Evolutionary conservation across 805 yeast species (phyloP).

Genomic region (Candida manassasensis): DNA sequence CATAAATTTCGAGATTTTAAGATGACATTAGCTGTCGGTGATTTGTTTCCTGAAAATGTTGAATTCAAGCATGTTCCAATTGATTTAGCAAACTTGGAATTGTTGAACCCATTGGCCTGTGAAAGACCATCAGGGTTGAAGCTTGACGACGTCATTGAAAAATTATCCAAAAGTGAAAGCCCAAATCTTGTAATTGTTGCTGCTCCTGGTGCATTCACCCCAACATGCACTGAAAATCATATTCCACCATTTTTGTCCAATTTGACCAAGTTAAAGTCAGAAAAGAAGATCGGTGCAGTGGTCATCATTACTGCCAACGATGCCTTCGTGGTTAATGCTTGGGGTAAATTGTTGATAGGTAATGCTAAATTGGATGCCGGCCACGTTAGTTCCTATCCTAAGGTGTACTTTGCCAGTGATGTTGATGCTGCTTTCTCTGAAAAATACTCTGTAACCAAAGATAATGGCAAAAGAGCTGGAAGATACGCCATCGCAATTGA

Average conservation of each 20-base stretch:
- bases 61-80: slow-evolving; percentile 37
- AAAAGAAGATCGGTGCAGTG: slow-evolving; percentile 26
- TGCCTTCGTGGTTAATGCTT: slow-evolving; percentile 40
- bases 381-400: slow-evolving; percentile 17
- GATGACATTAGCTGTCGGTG: slow-evolving; percentile 16
- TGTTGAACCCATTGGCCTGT: slow-evolving; percentile 30
- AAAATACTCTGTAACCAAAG: slow-evolving; percentile 28
- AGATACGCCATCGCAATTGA: slow-evolving; percentile 36
- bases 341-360: slow-evolving; percentile 39
- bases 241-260: slow-evolving; percentile 34
- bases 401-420: slow-evolving; percentile 37
- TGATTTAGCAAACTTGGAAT: slow-evolving; percentile 19
- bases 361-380: slow-evolving; percentile 12
- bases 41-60: slow-evolving; percentile 29
- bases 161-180: slow-evolving; percentile 15
- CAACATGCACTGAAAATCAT: slow-evolving; percentile 43
- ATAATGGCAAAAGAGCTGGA: slow-evolving; percentile 35
- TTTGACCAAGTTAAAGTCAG: slow-evolving; percentile 22
- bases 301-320: slow-evolving; percentile 39
- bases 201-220: slow-evolving; percentile 43
- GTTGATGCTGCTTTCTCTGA: slow-evolving; percentile 32
- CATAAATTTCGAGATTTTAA: too few relatives aligned
- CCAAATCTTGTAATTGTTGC: slow-evolving; percentile 31
- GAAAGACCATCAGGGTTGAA: slow-evolving; percentile 29
- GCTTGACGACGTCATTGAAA: slow-evolving; percentile 27